Evolutionary conservation across 108 stramenopile genomes (phyloP), one percentile per base, ranked within the genome.

Genomic region (Stephanodiscus triporus): DNA sequence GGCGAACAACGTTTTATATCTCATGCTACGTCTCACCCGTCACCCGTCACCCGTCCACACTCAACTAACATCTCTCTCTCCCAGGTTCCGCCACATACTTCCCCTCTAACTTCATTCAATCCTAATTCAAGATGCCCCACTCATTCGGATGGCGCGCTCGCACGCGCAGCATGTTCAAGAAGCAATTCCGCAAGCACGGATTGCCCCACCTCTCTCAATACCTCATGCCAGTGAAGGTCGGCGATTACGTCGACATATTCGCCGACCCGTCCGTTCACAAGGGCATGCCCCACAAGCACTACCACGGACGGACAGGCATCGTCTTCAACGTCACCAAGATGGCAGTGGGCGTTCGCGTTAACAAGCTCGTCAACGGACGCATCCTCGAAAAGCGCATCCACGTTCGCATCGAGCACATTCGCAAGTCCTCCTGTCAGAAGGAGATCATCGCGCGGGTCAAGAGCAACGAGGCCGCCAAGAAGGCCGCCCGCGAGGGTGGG

Each of bases 261-360:
- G 97, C 94, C 73, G 88, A 99, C 87, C 93, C 97, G 19, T 92
- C 97, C 74, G 84, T 97, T 68, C 98, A 98, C 91, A 98, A 98
- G 93, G 99, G 99, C 88, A 99, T 99, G 99, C 99, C 99, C 59
- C 95, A 97, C 97, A 98, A 98, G 91, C 87, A 90, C 88, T 99
- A 98, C 95, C 99, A 99, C 82, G 99, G 99, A 75, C 96, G 98
- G 51, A 99, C 99, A 47, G 99, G 99, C 49, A 94, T 99, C 43
- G 90, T 99, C 55, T 99, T 97, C 95, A 99, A 99, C 76, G 96
- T 99, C 36, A 98, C 97, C 88, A 97, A 97, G 87, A 73, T 91
- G 23, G 85, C 98, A 30, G 88, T 99, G 62, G 98, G 98, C 64
- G 94, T 99, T 4, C 95, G 94, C 85, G 97, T 99, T 32, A 98